Conservation (phyloP, 2,329 filamentous ascomycete genomes). For the Fusarium tanahbumbuense region DNA sequence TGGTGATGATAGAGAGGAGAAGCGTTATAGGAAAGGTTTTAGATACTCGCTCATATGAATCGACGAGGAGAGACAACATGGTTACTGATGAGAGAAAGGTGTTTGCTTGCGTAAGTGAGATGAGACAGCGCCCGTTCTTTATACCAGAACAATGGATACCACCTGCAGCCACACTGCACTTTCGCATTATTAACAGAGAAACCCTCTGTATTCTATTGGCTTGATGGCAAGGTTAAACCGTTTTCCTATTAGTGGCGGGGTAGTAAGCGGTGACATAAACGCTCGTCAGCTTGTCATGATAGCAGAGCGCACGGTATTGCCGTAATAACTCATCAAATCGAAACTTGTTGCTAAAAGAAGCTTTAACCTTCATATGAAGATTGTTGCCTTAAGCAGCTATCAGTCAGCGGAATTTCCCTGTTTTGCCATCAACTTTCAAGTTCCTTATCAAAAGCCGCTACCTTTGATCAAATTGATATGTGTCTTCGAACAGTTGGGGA, state of each 20-base stretch:
- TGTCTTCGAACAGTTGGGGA: no score
- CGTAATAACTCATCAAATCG: no score
- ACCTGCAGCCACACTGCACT: neutral
- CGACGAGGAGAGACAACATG: slow-evolving; percentile 4
- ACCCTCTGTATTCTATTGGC: neutral
- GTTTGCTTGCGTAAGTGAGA: neutral
- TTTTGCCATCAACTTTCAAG: no score
- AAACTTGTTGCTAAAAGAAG: neutral
- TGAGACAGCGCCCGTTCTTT: neutral
- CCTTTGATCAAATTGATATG: no score
- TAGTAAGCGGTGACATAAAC: neutral
- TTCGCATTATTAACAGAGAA: no score
- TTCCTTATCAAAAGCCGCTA: no score
- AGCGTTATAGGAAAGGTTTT: neutral
- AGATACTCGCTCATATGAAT: neutral
- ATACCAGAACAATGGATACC: neutral
- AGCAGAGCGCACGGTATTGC: neutral
- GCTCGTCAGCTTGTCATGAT: neutral
- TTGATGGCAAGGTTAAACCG: neutral
- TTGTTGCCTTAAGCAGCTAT: no score
- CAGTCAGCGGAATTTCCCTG: no score
- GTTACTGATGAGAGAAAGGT: accelerated
- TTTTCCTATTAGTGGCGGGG: neutral
- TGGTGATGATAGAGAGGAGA: neutral
- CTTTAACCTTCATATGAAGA: neutral